These are phyloP conservation scores for Coemansia sp. DNA, from an alignment of 192 early-diverging fungal genomes.

Conservation along the genomic window DNA sequence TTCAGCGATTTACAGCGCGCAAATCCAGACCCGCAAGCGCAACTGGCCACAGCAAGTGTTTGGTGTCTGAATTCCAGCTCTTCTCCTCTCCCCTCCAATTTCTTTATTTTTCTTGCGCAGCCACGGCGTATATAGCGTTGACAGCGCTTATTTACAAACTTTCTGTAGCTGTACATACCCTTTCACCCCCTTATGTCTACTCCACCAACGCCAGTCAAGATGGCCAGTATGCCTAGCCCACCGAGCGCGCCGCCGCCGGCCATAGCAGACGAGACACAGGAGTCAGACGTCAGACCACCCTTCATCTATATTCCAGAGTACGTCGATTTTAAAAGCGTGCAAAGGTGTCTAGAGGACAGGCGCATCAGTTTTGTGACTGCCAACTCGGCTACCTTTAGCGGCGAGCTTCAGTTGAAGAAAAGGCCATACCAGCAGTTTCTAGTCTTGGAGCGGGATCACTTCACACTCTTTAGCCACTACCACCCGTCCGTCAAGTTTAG, in stretches of 20 bases:
- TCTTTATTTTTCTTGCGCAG: background rate
- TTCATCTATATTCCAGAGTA: background rate
- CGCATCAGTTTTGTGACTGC: background rate
- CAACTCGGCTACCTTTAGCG: conserved; percentile 5
- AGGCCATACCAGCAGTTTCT: background rate
- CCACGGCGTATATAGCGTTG: background rate
- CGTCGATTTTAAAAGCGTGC: background rate
- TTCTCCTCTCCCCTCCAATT: background rate
- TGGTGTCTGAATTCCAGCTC: background rate
- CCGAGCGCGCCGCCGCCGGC: background rate
- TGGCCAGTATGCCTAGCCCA: background rate
- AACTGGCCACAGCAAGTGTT: background rate
- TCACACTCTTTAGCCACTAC: background rate
- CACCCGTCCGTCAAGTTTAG: conserved; percentile 2
- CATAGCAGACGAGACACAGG: background rate
- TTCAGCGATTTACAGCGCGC: background rate
- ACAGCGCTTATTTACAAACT: background rate
- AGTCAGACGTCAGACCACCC: too few relatives aligned
- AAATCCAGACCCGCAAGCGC: background rate
- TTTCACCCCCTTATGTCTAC: background rate
- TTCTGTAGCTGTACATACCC: background rate
- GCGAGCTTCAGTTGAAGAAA: background rate
- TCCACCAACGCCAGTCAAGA: background rate
- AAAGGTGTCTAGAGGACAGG: background rate
- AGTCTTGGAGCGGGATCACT: background rate